Base-by-base conservation (phyloP, 257 asterid species). In the Cynanchum wilfordii region DNA sequence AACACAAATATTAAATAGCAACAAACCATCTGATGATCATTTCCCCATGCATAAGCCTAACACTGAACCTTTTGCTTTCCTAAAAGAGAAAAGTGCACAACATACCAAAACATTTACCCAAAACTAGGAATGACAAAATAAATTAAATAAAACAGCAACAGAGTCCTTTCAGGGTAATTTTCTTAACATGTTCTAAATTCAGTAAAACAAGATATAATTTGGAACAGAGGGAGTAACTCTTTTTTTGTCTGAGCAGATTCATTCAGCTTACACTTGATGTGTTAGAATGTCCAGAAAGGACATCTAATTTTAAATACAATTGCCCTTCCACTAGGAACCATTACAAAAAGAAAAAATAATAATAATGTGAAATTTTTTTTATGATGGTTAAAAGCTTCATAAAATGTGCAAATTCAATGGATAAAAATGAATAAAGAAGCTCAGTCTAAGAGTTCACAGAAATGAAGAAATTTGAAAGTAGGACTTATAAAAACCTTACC, bases 401-500 rank as follows among this genome's bases (percentile, higher is more conserved):
- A 62, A 62, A 1, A 17, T 15, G 2, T 33, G 2, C 5, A 16
- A n/a, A 62, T 16, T 30, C 68, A 33, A 20, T 17, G 12, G 15
- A 12, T 22, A 27, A 17, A 16, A 29, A 62, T 29, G 68, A 22
- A 62, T 8, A 30, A 33, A 30, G 45, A 30, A 33, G 19, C 24
- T 16, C 24, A 64, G 50, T 9, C 22, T 33, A 50, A 29, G 25
- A 30, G 52, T 15, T 50, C 45, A 22, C 15, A 1, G 57, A 17
- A 63, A 38, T 36, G 7, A 73, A 50, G 38, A 24, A 54, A 55
- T 62, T 47, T 44, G 20, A 27, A 49, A 29, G 27, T 17, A 49
- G 57, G 50, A 38, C 27, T 40, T 22, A 73, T 63, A n/a, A 76
- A 51, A 57, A 57, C 81, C 81, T 76, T 86, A 92, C 99, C 96